Conservation (phyloP, 148 eudicot genomes). For the Nepenthes gracilis region DNA sequence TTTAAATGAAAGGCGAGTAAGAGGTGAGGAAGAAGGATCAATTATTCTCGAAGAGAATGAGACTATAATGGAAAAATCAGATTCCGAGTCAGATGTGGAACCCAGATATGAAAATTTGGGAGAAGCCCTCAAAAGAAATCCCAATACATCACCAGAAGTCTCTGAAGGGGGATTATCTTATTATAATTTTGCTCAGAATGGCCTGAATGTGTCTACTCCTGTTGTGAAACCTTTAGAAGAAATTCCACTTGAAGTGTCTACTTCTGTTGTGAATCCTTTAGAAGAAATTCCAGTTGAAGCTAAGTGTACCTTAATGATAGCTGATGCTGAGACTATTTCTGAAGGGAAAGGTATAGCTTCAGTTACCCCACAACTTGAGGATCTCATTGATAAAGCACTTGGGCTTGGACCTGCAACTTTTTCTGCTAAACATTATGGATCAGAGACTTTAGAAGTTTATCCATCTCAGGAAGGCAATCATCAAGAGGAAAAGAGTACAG, state of each 20-base stretch:
- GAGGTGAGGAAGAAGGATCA: constrained; percentile 86
- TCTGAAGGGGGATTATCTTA: constrained; percentile 7
- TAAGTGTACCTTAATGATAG: constrained; percentile 3
- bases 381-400: constrained; percentile 89
- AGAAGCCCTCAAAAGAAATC: constrained; percentile 12
- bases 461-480: constrained; percentile 24
- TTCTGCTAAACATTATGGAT: constrained; percentile 38
- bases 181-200: constrained; percentile 9
- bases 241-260: constrained; percentile 19
- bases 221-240: constrained; percentile 18
- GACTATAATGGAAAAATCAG: constrained; percentile 35
- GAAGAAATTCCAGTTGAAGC: constrained; percentile 23
- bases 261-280: constrained; percentile 14
- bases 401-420: constrained; percentile 77
- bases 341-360: constrained; percentile 24
- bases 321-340: constrained; percentile 13
- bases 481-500: constrained; percentile 25
- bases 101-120: constrained; percentile 17
- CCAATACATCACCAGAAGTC: constrained; percentile 5
- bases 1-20: constrained; percentile 92
- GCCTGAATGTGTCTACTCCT: constrained; percentile 10
- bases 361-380: constrained; percentile 55
- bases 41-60: constrained; percentile 37
- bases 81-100: constrained; percentile 62
- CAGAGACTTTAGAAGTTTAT: constrained; percentile 24